These are phyloP conservation scores for Taiozyma sp. DNA, from an alignment of 1,139 yeast genomes.

Conservation along the genomic window DNA sequence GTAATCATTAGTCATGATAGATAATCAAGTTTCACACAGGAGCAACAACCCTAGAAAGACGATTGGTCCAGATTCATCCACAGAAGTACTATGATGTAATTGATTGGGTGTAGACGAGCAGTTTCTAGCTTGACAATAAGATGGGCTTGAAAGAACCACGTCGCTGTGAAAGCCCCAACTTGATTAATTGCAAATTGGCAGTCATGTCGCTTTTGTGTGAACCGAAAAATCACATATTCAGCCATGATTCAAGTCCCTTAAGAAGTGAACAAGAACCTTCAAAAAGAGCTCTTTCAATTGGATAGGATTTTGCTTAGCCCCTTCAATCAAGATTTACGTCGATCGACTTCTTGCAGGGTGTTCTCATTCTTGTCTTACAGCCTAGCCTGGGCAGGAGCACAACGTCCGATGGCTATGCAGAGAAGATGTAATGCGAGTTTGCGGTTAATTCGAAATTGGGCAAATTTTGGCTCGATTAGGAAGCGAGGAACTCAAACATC, in stretches of 20 bases:
- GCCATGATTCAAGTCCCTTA: background rate
- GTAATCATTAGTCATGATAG: no score
- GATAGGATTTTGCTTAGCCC: background rate
- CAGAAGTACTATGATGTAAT: no score
- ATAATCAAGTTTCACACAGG: no score
- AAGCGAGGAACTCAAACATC: background rate
- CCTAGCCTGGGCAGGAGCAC: background rate
- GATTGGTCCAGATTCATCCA: no score
- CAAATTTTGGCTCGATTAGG: background rate
- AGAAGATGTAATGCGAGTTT: background rate
- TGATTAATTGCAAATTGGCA: background rate
- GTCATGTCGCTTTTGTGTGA: background rate
- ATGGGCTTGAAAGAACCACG: background rate
- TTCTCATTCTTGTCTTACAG: background rate
- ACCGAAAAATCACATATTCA: background rate
- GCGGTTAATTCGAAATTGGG: background rate
- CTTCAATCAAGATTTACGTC: background rate
- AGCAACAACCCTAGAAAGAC: no score
- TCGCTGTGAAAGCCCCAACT: background rate
- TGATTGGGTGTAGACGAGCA: background rate
- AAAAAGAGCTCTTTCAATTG: background rate
- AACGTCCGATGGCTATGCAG: background rate
- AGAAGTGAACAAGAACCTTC: background rate
- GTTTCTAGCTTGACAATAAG: background rate
- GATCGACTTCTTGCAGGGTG: no score